These are phyloP conservation scores for Talaromyces sp. DNA, from an alignment of 2,329 filamentous ascomycete genomes.

Conservation along the genomic window DNA sequence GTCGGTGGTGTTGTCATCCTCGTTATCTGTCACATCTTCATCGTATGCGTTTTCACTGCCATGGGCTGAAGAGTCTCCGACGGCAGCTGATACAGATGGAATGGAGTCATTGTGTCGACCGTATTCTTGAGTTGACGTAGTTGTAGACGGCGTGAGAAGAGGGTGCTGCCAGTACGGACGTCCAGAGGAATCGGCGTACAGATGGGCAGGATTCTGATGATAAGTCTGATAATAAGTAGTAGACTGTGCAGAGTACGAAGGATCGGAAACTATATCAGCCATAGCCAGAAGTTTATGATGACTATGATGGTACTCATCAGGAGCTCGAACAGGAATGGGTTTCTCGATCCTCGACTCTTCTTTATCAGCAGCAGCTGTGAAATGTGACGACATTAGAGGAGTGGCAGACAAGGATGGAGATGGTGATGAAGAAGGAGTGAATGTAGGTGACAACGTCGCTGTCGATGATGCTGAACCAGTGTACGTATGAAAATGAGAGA, in stretches of 20 bases:
- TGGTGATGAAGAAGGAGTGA: not conserved
- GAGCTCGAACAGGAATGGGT: not conserved
- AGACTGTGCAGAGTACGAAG: constrained; percentile 3
- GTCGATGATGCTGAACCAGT: not conserved
- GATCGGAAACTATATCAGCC: constrained; percentile 5
- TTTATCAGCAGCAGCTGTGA: not conserved
- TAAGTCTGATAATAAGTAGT: not conserved
- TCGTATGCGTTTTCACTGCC: not conserved
- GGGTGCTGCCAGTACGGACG: not conserved
- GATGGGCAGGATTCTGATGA: not conserved
- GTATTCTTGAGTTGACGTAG: not conserved
- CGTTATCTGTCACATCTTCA: not conserved
- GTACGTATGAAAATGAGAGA: not conserved
- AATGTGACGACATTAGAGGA: not conserved
- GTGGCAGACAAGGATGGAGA: not conserved
- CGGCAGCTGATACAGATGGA: not conserved
- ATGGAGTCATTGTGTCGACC: not conserved
- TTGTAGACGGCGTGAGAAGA: not conserved
- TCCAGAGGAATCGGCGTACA: not conserved
- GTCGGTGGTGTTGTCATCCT: not conserved
- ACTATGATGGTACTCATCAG: constrained; percentile 5
- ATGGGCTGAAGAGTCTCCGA: not conserved
- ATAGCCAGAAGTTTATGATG: constrained; percentile 9
- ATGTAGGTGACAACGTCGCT: not conserved
- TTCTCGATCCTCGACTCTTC: not conserved